phyloP scores from a whole-genome alignment of 768 basidiomycete genomes.

The Suillus fuscotomentosus region DNA sequence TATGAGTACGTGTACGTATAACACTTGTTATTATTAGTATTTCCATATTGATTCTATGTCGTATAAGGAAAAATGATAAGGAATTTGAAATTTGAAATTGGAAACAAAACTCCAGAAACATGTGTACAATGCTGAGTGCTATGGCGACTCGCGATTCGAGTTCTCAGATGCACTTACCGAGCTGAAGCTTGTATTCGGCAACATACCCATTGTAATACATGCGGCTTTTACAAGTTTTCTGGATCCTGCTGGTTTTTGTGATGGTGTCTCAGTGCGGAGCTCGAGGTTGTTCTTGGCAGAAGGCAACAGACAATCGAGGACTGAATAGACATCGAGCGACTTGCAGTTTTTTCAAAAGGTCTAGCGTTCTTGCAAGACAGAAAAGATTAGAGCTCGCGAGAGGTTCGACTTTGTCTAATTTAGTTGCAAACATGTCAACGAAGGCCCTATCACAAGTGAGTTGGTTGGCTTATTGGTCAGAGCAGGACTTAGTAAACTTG shows the following conservation, averaged over 20 bases:
- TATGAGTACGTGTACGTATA: neutral
- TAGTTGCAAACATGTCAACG: neutral
- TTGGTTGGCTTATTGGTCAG: neutral
- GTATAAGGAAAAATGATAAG: neutral
- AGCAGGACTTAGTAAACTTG: neutral
- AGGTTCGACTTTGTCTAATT: neutral
- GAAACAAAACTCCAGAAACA: no score
- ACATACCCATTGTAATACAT: neutral
- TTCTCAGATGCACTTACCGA: neutral
- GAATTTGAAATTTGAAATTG: no score
- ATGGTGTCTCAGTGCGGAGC: neutral
- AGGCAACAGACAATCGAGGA: neutral
- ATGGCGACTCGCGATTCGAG: no score
- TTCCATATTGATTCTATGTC: neutral
- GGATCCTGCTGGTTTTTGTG: neutral
- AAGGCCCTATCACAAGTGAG: neutral
- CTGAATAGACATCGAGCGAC: neutral
- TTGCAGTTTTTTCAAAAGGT: neutral
- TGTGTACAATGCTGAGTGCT: no score
- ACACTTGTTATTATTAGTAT: no score
- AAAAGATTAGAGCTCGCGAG: neutral
- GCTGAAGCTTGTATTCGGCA: neutral
- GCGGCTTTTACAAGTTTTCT: neutral
- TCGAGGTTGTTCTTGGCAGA: neutral
- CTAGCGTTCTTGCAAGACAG: neutral